A percentile compares a stretch with the other conserved stretches of the same genome.
phyloP scores from a whole-genome alignment of 2,329 filamentous ascomycete species.

The Truncatella angustata region DNA sequence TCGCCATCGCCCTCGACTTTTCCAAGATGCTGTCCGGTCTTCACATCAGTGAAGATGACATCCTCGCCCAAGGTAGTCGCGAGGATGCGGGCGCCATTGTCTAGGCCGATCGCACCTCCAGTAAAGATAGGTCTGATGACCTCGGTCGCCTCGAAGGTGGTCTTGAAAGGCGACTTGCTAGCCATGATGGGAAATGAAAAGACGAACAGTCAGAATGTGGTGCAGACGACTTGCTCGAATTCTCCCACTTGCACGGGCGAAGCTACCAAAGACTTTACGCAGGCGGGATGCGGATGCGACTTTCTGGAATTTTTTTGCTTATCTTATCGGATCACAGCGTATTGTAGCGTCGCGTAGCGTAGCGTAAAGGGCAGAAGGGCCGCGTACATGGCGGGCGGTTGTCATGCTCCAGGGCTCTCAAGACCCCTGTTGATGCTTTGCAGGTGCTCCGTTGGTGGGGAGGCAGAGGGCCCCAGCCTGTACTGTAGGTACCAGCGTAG shows the following conservation, averaged over 20 bases:
- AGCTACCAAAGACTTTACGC: slow-evolving; percentile 1
- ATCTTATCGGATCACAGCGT: slow-evolving; percentile 8
- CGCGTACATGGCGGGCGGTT: too few species aligned
- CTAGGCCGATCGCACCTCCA: slow-evolving; percentile 81
- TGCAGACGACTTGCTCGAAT: neutral
- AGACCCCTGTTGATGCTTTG: too few species aligned
- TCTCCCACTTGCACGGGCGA: neutral
- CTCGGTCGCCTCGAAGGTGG: slow-evolving; percentile 81
- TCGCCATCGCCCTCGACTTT: slow-evolving; percentile 88
- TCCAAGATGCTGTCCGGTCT: slow-evolving; percentile 77
- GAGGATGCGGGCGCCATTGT: slow-evolving; percentile 76
- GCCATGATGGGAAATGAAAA: slow-evolving; percentile 47
- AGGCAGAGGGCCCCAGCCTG: too few species aligned
- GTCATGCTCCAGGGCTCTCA: too few species aligned
- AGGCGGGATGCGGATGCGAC: slow-evolving; percentile 17
- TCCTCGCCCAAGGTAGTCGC: slow-evolving; percentile 92
- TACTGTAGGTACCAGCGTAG: too few species aligned
- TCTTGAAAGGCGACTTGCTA: slow-evolving; percentile 67
- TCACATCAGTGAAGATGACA: slow-evolving; percentile 80
- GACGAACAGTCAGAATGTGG: slow-evolving; percentile 4
- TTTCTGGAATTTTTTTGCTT: slow-evolving; percentile 9
- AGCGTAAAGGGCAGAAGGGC: too few species aligned
- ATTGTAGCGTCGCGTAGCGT: too few species aligned
- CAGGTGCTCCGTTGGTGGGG: too few species aligned
- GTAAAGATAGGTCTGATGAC: slow-evolving; percentile 93